phyloP scores from a whole-genome alignment of 805 yeast genomes.

The Ogataea kodamae region DNA sequence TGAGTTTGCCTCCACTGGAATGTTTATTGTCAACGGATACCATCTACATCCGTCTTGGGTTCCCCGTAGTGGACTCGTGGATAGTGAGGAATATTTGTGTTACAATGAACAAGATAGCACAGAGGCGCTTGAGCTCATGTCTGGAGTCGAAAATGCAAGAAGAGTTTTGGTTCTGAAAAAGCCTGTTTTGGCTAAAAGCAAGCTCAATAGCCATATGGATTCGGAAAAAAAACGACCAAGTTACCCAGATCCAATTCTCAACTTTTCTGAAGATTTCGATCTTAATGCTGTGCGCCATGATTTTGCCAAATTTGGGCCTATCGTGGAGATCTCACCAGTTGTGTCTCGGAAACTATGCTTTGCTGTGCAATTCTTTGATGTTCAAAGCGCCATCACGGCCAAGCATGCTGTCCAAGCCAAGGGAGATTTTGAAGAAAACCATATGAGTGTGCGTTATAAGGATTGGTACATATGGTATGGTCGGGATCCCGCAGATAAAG shows the following conservation, averaged over 20 bases:
- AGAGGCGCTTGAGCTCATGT: slow-evolving; percentile 31
- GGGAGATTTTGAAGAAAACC: slow-evolving; percentile 7
- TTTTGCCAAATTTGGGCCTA: slow-evolving; percentile 53
- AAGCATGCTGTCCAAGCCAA: slow-evolving; percentile 42
- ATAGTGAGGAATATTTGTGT: slow-evolving; percentile 9
- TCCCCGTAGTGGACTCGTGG: slow-evolving; percentile 9
- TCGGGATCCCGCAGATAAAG: slow-evolving; percentile 60
- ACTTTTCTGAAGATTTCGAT: slow-evolving; percentile 44
- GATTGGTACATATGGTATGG: slow-evolving; percentile 69
- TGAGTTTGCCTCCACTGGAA: slow-evolving; percentile 47
- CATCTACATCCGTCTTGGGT: slow-evolving; percentile 49
- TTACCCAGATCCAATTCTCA: slow-evolving; percentile 43
- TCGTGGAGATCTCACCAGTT: slow-evolving; percentile 63
- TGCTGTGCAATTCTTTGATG: slow-evolving; percentile 55
- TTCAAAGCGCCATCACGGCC: slow-evolving; percentile 57
- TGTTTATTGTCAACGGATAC: slow-evolving; percentile 58
- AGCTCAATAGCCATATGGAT: slow-evolving; percentile 11
- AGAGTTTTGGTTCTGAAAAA: slow-evolving; percentile 52
- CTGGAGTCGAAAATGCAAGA: slow-evolving; percentile 43
- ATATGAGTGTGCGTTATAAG: slow-evolving; percentile 42
- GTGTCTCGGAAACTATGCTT: slow-evolving; percentile 62
- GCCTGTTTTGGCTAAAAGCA: slow-evolving; percentile 28
- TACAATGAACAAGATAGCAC: slow-evolving; percentile 10
- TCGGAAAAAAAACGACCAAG: slow-evolving; percentile 21
- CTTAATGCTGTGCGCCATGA: slow-evolving; percentile 44